phyloP scores from a whole-genome alignment of 106 monocot genomes.

The Phalaenopsis aphrodite region DNA sequence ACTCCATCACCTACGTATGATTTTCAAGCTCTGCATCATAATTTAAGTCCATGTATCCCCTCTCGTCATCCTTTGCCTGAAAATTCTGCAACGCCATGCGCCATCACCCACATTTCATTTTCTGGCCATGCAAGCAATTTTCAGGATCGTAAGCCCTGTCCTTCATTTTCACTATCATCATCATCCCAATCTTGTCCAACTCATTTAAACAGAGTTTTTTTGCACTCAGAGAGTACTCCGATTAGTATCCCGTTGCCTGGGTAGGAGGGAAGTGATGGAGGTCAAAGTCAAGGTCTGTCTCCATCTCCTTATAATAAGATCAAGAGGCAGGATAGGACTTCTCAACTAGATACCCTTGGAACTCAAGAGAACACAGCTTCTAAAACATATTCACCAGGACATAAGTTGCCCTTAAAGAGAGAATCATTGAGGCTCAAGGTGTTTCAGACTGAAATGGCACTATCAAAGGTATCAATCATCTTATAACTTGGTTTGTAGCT shows the following conservation, averaged over 20 bases:
- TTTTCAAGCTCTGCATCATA: neutral
- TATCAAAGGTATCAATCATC: slow-evolving; percentile 36
- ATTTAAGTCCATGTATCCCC: neutral
- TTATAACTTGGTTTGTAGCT: neutral
- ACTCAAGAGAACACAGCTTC: slow-evolving; percentile 14
- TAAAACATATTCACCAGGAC: slow-evolving; percentile 18
- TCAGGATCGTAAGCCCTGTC: neutral
- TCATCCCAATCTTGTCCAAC: slow-evolving; percentile 35
- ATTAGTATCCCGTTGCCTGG: slow-evolving; percentile 20
- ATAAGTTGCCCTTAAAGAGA: slow-evolving; percentile 20
- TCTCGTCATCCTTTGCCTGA: neutral
- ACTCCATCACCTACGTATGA: slow-evolving; percentile 19
- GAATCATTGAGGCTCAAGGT: neutral
- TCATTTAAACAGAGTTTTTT: slow-evolving; percentile 15
- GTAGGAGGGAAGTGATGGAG: slow-evolving; percentile 11
- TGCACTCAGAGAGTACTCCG: slow-evolving; percentile 51
- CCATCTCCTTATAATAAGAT: slow-evolving; percentile 25
- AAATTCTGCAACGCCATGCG: slow-evolving; percentile 8
- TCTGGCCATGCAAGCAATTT: neutral
- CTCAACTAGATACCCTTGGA: slow-evolving; percentile 14
- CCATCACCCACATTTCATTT: slow-evolving; percentile 2
- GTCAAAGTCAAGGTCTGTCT: slow-evolving; percentile 12
- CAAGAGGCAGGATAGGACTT: slow-evolving; percentile 12
- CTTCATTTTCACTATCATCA: slow-evolving; percentile 38
- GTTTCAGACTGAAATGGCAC: slow-evolving; percentile 3